Percentiles rank a stretch among this genome's conserved stretches.
Evolutionary conservation across 2,329 filamentous ascomycete species (phyloP).

Genomic region (Pezicula neosporulosa): DNA sequence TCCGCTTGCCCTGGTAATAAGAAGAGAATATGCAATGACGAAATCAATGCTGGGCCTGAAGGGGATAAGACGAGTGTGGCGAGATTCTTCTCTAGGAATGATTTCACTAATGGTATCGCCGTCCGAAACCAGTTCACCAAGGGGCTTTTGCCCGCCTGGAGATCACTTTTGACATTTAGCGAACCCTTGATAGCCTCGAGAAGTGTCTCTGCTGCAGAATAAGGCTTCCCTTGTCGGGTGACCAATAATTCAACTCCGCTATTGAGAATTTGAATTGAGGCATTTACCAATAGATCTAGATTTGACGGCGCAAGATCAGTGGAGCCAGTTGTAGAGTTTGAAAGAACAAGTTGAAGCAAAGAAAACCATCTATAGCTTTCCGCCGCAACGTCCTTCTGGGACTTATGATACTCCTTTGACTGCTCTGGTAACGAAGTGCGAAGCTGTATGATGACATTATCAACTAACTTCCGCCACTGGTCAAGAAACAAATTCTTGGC

Average conservation of each 20-base stretch:
- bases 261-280: slow-evolving; percentile 18
- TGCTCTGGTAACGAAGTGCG: slow-evolving; percentile 77
- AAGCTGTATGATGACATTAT: slow-evolving; percentile 61
- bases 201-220: slow-evolving; percentile 58
- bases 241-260: slow-evolving; percentile 44
- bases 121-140: no score
- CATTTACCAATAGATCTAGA: slow-evolving; percentile 8
- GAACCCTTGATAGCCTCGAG: slow-evolving; percentile 25
- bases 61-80: slow-evolving; percentile 61
- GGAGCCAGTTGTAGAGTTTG: no score
- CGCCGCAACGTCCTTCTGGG: slow-evolving; percentile 65
- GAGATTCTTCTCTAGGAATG: slow-evolving; percentile 53
- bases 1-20: slow-evolving; percentile 34
- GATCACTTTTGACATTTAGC: background rate
- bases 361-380: slow-evolving; percentile 67
- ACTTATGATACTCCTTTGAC: slow-evolving; percentile 70
- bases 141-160: no score
- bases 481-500: slow-evolving; percentile 46
- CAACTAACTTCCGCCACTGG: slow-evolving; percentile 62
- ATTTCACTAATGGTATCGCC: slow-evolving; percentile 25
- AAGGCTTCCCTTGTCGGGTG: slow-evolving; percentile 60
- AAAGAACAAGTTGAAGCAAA: slow-evolving; percentile 26
- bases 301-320: slow-evolving; percentile 10
- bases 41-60: slow-evolving; percentile 63
- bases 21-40: slow-evolving; percentile 57